Percentiles rank a stretch among this genome's conserved stretches.
These are phyloP conservation scores for Macaranga tanarius DNA, from an alignment of 441 rosid species.

Conservation along the genomic window DNA sequence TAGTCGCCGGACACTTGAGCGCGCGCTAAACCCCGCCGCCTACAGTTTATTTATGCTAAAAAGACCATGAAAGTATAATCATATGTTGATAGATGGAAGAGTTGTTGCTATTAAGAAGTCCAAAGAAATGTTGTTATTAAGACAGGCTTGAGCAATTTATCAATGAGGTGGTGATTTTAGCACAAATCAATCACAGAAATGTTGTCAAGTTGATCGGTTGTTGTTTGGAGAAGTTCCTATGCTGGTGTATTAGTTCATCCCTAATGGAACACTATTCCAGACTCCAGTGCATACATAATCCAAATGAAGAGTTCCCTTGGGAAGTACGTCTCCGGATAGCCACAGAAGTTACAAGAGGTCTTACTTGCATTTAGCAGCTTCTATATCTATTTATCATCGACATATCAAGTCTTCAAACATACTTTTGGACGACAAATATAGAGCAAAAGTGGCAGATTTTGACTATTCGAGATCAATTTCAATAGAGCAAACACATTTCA, in stretches of 20 bases:
- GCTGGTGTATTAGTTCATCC: conserved; percentile 23
- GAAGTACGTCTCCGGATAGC: conserved; percentile 23
- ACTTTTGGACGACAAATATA: conserved; percentile 21
- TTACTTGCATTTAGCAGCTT: conserved; percentile 25
- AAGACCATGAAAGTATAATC: too few relatives aligned
- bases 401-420: conserved; percentile 24
- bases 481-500: conserved; percentile 18
- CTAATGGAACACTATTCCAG: conserved; percentile 21
- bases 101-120: conserved; percentile 23
- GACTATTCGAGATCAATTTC: conserved; percentile 14
- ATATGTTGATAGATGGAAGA: conserved; percentile 26
- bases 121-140: conserved; percentile 17
- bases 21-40: too few relatives aligned
- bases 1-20: too few relatives aligned
- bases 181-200: conserved; percentile 23
- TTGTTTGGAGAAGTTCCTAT: conserved; percentile 27
- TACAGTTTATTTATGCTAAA: too few relatives aligned
- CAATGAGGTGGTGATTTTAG: conserved; percentile 23
- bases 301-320: conserved; percentile 23
- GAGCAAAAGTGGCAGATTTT: conserved; percentile 24
- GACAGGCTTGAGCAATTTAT: conserved; percentile 21
- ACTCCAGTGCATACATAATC: conserved; percentile 11
- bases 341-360: conserved; percentile 19
- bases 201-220: conserved; percentile 21
- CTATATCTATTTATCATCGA: conserved; percentile 22